Evolutionary conservation across 2,329 filamentous ascomycete species (phyloP), one percentile per base, ranked within the genome.

Genomic region (Trichothecium roseum): DNA sequence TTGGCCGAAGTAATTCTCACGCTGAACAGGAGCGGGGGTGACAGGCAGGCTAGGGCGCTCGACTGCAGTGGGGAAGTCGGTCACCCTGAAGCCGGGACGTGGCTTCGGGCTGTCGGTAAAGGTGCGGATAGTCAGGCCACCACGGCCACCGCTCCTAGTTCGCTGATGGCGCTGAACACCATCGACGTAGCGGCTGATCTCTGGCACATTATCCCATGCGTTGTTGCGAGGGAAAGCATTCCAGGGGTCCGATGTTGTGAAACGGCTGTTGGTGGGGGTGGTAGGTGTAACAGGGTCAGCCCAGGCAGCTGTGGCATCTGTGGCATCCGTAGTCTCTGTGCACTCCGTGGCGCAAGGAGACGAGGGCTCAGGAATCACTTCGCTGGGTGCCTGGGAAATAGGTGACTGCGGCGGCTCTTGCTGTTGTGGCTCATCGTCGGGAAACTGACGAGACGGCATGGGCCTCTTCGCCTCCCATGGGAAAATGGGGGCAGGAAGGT

Each of bases 171-270:
- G 77, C 47, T 82, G 78, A 37, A 94, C 65, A 36, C 75, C 71
- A 43, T 84, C 83, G 37, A 96, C 84, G 53, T 95, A 98, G 43
- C 75, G 74, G 49, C 85, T 79, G 48, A 98, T 98, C 45, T 85
- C 82, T 10, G 84, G 84, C 35, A 93, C 74, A 36, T 85, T 84
- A 50, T 98, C 91, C 91, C 91, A 98, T 13, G 86, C 88, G 56
- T 96, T 98, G 34, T 68, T 74, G 32, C 78, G 72, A n/a, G 75
- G 67, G 54, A 82, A 94, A 32, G 69, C 69, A 42, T 76, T 72
- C 84, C 84, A 94, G 15, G 78, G 71, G 48, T 80, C 69, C 13
- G 27, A 27, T 33, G 72, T 62, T 27, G 67, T 52, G 16, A 58
- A 61, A 38, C 64, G 46, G 30, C 57, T 58, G 40, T 68, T 60